Evolutionary conservation across 192 early-diverging fungal genomes (phyloP).

Genomic region (Podila epicladia): DNA sequence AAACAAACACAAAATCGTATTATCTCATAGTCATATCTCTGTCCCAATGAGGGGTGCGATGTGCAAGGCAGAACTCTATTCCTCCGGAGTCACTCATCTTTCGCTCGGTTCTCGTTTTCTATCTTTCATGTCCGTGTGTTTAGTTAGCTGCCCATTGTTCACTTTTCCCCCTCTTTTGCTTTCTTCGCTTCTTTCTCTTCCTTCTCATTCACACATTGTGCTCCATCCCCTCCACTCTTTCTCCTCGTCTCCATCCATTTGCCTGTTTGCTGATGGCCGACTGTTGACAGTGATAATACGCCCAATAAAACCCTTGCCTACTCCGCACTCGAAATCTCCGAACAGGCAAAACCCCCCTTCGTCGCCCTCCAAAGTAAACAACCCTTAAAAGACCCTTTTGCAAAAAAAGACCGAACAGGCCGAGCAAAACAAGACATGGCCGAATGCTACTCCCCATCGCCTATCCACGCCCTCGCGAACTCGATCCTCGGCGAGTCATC

Average conservation of each 20-base stretch:
- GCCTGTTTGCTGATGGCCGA: no score
- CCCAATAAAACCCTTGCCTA: no score
- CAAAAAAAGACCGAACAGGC: background rate
- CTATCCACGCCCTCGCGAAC: conserved; percentile 30
- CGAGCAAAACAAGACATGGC: conserved; percentile 12
- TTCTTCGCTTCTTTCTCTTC: background rate
- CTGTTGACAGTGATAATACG: no score
- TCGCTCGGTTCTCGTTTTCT: background rate
- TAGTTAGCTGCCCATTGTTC: background rate
- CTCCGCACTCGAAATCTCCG: no score
- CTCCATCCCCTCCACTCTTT: background rate
- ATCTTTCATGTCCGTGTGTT: background rate
- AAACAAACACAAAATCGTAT: no score
- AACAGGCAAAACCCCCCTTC: no score
- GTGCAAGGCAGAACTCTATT: background rate
- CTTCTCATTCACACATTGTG: background rate
- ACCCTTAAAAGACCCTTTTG: background rate
- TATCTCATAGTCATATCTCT: no score
- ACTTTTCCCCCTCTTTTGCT: no score
- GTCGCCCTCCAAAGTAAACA: no score
- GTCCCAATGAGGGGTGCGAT: no score
- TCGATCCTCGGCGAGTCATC: conserved; percentile 35
- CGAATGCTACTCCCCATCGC: conserved; percentile 29
- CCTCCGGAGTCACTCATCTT: background rate
- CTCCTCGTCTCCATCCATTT: background rate